Evolutionary conservation across 768 basidiomycete species (phyloP).

Genomic region (Sarcodon sp.): DNA sequence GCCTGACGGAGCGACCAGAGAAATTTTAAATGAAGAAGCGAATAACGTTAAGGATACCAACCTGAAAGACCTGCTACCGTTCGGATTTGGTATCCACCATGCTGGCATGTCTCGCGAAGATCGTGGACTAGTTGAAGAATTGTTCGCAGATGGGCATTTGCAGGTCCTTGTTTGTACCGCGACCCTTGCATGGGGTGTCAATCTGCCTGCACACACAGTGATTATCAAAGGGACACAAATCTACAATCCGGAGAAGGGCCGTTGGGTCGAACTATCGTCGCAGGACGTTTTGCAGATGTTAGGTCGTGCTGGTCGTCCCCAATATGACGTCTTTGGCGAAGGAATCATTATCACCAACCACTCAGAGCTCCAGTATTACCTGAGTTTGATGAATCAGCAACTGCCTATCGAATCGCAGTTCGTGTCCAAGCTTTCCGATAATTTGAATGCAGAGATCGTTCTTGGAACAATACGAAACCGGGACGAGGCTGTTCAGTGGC

Average conservation of each 20-base stretch:
- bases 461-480: conserved; percentile 89
- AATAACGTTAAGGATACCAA: conserved; percentile 73
- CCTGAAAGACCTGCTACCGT: conserved; percentile 82
- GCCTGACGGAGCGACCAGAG: conserved; percentile 82
- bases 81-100: conserved; percentile 96
- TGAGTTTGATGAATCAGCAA: conserved; percentile 92
- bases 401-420: conserved; percentile 96
- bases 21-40: conserved; percentile 80
- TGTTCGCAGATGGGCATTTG: conserved; percentile 85
- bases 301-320: conserved; percentile 92
- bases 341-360: conserved; percentile 99
- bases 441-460: conserved; percentile 95
- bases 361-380: conserved; percentile 91
- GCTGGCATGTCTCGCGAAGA: conserved; percentile 94
- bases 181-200: conserved; percentile 99
- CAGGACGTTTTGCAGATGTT: conserved; percentile 99
- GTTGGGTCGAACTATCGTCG: conserved; percentile 90
- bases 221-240: conserved; percentile 99
- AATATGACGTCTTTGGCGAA: conserved; percentile 95
- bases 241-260: conserved; percentile 97
- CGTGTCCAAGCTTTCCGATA: conserved; percentile 84
- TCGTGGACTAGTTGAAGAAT: conserved; percentile 83
- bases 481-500: conserved; percentile 96
- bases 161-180: conserved; percentile 96
- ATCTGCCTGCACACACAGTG: conserved; percentile 93